phyloP scores from a whole-genome alignment of 1,284 basidiomycete species.

The Ceraceosorus guamensis region DNA sequence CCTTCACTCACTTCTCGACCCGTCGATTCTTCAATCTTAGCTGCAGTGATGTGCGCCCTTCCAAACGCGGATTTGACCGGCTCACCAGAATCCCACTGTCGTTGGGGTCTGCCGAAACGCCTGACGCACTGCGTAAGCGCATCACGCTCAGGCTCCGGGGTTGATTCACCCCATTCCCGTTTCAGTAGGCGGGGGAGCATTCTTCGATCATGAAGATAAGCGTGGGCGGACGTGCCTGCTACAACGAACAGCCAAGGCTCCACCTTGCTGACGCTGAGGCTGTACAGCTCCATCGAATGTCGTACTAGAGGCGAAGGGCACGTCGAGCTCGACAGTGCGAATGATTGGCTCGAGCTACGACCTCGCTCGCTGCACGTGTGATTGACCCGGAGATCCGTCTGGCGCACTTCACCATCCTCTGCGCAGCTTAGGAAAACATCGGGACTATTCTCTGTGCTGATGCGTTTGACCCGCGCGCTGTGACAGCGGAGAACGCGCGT shows the following conservation, averaged over 20 bases:
- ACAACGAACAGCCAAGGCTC: constrained; percentile 54
- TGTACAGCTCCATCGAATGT: constrained; percentile 50
- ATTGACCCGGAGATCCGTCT: constrained; percentile 67
- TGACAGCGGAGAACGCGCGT: constrained; percentile 42
- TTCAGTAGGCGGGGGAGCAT: constrained; percentile 62
- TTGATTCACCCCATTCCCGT: constrained; percentile 63
- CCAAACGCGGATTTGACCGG: constrained; percentile 1
- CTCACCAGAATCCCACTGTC: constrained; percentile 28
- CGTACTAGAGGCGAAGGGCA: constrained; percentile 64
- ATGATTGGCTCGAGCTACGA: neutral
- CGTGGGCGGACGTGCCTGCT: constrained; percentile 55
- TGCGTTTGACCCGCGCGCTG: constrained; percentile 57
- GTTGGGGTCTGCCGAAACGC: constrained; percentile 62
- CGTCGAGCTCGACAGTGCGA: constrained; percentile 1
- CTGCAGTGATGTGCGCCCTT: constrained; percentile 39
- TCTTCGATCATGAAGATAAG: constrained; percentile 79
- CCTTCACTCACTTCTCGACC: constrained; percentile 25
- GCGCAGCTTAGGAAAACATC: constrained; percentile 75
- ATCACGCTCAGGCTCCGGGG: constrained; percentile 49
- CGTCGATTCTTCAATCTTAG: constrained; percentile 35
- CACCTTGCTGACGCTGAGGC: constrained; percentile 50
- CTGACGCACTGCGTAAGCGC: constrained; percentile 70
- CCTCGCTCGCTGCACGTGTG: constrained; percentile 6
- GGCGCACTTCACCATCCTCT: constrained; percentile 63
- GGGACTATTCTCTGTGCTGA: constrained; percentile 73